Evolutionary conservation across 371 early-diverging fungal genomes (phyloP).

Genomic region (Rhizopus arrhizus): DNA sequence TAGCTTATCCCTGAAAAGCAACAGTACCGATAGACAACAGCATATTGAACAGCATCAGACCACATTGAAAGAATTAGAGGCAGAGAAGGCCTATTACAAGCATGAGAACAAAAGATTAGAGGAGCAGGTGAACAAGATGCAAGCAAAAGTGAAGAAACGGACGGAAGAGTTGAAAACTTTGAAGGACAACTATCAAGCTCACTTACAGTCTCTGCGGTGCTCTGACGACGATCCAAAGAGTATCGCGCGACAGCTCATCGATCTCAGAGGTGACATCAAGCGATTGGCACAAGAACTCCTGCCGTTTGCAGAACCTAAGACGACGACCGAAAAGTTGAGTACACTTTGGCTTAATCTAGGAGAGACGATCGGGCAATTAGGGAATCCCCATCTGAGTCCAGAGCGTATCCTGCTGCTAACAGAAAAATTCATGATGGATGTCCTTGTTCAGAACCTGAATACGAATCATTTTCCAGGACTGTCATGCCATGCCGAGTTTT

Average conservation of each 20-base stretch:
- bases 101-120: conserved; percentile 20
- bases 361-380: conserved; percentile 32
- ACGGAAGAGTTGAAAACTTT: conserved; percentile 23
- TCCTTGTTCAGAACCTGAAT: conserved; percentile 46
- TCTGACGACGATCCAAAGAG: conserved; percentile 39
- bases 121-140: conserved; percentile 20
- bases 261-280: conserved; percentile 28
- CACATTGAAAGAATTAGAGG: conserved; percentile 24
- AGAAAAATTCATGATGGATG: conserved; percentile 59
- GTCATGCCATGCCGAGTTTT: conserved; percentile 23
- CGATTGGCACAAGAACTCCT: conserved; percentile 30
- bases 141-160: conserved; percentile 30
- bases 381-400: conserved; percentile 27
- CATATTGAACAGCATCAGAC: conserved; percentile 27
- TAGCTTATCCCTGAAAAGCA: conserved; percentile 11
- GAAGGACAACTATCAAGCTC: conserved; percentile 33
- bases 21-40: conserved; percentile 12
- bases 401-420: conserved; percentile 37
- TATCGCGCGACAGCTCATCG: conserved; percentile 25
- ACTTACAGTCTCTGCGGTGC: conserved; percentile 40
- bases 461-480: conserved; percentile 36
- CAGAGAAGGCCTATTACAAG: conserved; percentile 24
- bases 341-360: conserved; percentile 50
- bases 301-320: conserved; percentile 26
- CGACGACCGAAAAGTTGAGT: conserved; percentile 30